Evolutionary conservation across 169 alveolate genomes (phyloP), one percentile per base, ranked within the genome.

Genomic region (Cyclospora cayetanensis): DNA sequence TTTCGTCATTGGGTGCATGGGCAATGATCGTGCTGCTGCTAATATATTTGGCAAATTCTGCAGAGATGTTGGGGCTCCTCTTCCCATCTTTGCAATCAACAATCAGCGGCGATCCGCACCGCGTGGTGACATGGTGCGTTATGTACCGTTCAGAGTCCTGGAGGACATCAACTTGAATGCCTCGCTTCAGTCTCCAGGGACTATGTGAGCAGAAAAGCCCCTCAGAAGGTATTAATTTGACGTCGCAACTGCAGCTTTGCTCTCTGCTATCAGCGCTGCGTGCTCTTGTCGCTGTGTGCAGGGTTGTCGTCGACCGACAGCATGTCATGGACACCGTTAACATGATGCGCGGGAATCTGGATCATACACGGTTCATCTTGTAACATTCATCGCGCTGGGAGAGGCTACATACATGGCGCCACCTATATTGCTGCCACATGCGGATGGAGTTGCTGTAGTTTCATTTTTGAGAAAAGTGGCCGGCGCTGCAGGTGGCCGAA

Each of bases 151-250:
- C 92, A 87, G 92, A 31, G 82, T 87, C 50, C 46, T 87, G 92
- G 92, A 68, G 29, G 92, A 87, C 70, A 39, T 87, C 18, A 87
- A 87, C 43, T 60, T 70, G 34, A 68, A 63, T 9, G 92, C 92
- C 29, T 46, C 92, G n/a, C 82, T 79, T 29, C 77, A 68, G 87
- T 35, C 85, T 53, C 92, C 79, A 1, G 92, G 92, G 29, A 50
- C 87, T 55, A 68, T 76, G 92, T 87, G 42, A 31, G 92, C 41
- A 18, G 1, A 50, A 11, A 11, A 9, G 60, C 60, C 18, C 18
- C 60, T 50, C 60, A 18, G 25, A 11, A 11, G 9, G 25, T 50
- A 18, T 50, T 50, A 9, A 18, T 50, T 9, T 50, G 25, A 11
- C 60, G 9, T 18, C 18, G 60, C 60, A 11, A 18, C 18, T 50